Percentiles rank a stretch among this genome's conserved stretches.
Evolutionary conservation across 78 protist species (phyloP).

Genomic region (Dictyostelium capitatum): DNA sequence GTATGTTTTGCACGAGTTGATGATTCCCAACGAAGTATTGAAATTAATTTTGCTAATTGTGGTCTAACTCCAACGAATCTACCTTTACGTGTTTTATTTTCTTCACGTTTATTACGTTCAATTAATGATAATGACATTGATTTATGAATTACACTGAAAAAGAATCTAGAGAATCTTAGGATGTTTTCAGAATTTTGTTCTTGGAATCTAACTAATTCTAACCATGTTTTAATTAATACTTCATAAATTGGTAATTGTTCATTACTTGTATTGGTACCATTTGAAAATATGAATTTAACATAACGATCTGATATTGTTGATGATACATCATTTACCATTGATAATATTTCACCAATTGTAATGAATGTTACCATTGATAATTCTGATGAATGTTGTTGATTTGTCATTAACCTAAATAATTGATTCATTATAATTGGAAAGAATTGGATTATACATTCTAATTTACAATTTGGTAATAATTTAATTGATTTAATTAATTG

Average conservation of each 20-base stretch:
- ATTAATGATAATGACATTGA: constrained; percentile 67
- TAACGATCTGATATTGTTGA: background rate
- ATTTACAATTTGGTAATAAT: background rate
- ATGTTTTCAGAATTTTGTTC: constrained; percentile 74
- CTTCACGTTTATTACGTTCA: constrained; percentile 33
- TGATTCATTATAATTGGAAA: constrained; percentile 72
- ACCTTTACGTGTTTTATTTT: constrained; percentile 56
- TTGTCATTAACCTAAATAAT: constrained; percentile 66
- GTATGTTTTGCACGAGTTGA: constrained; percentile 66
- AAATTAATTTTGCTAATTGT: constrained; percentile 35
- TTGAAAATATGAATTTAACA: constrained; percentile 54
- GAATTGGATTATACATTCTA: constrained; percentile 59
- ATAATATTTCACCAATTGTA: constrained; percentile 43
- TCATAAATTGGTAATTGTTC: constrained; percentile 52
- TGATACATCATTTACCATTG: constrained; percentile 47
- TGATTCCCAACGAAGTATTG: constrained; percentile 68
- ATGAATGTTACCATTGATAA: constrained; percentile 44
- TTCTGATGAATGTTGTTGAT: constrained; percentile 16
- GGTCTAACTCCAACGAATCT: constrained; percentile 51
- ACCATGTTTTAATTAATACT: constrained; percentile 68
- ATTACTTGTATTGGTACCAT: background rate
- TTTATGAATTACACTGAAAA: constrained; percentile 51
- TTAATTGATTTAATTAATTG: constrained; percentile 41
- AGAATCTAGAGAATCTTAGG: constrained; percentile 68
- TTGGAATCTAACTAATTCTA: constrained; percentile 66